phyloP scores from a whole-genome alignment of 2,329 filamentous ascomycete species.

The Rhytidhysteron rufulum region DNA sequence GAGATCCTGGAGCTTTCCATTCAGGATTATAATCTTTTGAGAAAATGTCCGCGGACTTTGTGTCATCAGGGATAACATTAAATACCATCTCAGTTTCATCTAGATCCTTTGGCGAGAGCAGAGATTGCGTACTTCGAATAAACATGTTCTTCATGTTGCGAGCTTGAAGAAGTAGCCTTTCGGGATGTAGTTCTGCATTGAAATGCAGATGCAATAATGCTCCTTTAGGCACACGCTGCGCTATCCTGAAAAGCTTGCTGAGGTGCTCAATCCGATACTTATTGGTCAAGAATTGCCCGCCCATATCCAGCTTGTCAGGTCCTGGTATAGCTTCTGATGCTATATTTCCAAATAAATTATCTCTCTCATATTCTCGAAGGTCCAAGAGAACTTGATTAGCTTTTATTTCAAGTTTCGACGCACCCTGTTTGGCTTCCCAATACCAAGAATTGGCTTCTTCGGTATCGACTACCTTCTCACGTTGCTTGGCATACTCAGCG shows the following conservation, averaged over 20 bases:
- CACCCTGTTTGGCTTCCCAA: constrained; percentile 18
- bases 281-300: constrained; percentile 45
- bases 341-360: constrained; percentile 39
- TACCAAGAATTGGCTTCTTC: constrained; percentile 37
- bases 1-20: constrained; percentile 11
- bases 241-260: constrained; percentile 57
- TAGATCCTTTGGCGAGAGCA: constrained; percentile 43
- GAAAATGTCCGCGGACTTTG: constrained; percentile 45
- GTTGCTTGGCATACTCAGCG: constrained; percentile 16
- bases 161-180: constrained; percentile 56
- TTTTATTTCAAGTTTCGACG: constrained; percentile 20
- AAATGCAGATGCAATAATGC: constrained; percentile 73
- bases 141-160: constrained; percentile 58
- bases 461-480: constrained; percentile 21
- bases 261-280: constrained; percentile 41
- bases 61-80: constrained; percentile 42
- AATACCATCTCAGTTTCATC: constrained; percentile 60
- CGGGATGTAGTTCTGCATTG: constrained; percentile 66
- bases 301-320: constrained; percentile 41
- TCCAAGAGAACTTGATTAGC: constrained; percentile 33
- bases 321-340: constrained; percentile 40
- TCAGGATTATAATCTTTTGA: constrained; percentile 42
- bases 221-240: constrained; percentile 64
- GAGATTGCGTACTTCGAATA: constrained; percentile 58
- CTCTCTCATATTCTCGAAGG: constrained; percentile 42